phyloP scores from a whole-genome alignment of 176 grass and related monocot genomes.

The Oryza glumipatula region DNA sequence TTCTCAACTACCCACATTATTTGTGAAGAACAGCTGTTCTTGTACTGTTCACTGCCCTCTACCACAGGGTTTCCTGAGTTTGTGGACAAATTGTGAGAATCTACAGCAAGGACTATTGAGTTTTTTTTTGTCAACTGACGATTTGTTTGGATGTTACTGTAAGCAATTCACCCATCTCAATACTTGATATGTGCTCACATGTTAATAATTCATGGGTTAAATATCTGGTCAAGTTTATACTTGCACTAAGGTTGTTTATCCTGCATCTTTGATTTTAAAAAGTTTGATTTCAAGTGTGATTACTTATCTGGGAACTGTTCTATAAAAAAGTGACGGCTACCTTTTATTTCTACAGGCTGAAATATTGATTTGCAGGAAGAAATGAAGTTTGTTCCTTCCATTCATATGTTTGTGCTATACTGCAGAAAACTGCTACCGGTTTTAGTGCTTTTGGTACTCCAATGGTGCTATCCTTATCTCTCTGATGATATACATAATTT shows the following conservation, averaged over 20 bases:
- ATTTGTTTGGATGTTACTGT: slow-evolving; percentile 21
- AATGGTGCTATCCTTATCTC: background rate
- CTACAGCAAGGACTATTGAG: background rate
- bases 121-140: slow-evolving; percentile 21
- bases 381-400: background rate
- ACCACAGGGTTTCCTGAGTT: background rate
- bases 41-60: slow-evolving; percentile 15
- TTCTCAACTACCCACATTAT: slow-evolving; percentile 18
- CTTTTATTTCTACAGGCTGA: slow-evolving; percentile 3
- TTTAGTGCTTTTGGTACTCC: background rate
- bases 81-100: slow-evolving; percentile 3
- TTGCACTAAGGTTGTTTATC: slow-evolving; percentile 26
- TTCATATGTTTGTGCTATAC: slow-evolving; percentile 4
- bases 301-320: background rate
- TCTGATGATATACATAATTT: background rate
- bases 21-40: slow-evolving; percentile 31
- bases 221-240: slow-evolving; percentile 7
- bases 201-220: background rate
- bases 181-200: background rate
- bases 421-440: background rate
- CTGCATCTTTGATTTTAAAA: slow-evolving; percentile 22
- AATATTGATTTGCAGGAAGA: background rate
- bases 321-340: background rate
- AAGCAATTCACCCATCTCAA: background rate
- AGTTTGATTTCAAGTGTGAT: background rate